These are phyloP conservation scores for Urochloa ruziziensis DNA, from an alignment of 176 grass and related monocot species.

Conservation along the genomic window DNA sequence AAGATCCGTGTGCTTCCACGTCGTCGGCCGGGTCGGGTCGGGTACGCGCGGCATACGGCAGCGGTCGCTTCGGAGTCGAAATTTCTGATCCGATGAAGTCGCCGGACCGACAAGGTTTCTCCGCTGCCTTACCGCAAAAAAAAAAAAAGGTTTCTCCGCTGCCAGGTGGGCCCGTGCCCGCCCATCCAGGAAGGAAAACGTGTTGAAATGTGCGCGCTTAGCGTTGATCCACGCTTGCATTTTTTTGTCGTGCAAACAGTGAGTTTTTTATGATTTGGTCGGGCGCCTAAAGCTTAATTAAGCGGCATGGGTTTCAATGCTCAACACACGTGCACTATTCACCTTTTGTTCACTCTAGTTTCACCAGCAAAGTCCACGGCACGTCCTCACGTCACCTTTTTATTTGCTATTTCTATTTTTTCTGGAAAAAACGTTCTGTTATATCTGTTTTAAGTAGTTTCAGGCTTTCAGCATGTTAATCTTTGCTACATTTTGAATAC, in stretches of 20 bases:
- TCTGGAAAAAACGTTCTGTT: too few species aligned
- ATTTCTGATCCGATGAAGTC: neutral
- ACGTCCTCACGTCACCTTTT: too few species aligned
- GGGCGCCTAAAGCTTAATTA: neutral
- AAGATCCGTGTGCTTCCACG: neutral
- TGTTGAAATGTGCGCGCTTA: neutral
- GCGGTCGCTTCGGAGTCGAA: neutral
- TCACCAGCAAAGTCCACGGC: neutral
- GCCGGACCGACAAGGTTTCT: neutral
- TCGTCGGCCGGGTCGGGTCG: too few species aligned
- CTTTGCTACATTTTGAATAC: neutral
- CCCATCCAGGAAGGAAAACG: neutral
- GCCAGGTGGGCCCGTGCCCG: neutral
- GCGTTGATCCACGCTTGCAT: neutral
- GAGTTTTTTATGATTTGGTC: neutral
- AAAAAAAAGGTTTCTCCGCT: neutral
- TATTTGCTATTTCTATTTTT: too few species aligned
- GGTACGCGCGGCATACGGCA: neutral
- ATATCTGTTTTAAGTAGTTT: too few species aligned
- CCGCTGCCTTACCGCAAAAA: too few species aligned
- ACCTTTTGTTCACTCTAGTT: neutral
- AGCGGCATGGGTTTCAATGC: neutral
- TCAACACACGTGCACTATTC: neutral
- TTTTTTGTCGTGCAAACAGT: neutral
- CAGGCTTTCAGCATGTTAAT: neutral